Percentiles rank a stretch among this genome's conserved stretches.
phyloP scores from a whole-genome alignment of 495 filamentous ascomycete species.

The Lichina pygmaea region DNA sequence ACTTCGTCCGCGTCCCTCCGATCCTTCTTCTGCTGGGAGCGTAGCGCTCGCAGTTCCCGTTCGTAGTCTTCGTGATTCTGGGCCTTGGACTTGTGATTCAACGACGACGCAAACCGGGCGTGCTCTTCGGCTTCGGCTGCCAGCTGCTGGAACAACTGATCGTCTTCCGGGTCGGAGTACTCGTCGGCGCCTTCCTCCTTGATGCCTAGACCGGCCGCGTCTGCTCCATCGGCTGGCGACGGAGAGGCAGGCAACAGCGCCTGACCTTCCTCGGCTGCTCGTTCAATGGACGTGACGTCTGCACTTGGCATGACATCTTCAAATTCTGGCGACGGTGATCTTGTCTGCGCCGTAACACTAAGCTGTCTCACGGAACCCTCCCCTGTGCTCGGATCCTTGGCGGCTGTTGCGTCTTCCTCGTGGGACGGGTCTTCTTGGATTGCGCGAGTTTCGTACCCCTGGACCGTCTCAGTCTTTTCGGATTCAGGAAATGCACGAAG shows the following conservation, averaged over 20 bases:
- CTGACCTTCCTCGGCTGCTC: too few species aligned
- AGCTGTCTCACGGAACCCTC: too few species aligned
- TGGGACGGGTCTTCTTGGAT: too few species aligned
- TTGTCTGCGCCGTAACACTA: not conserved
- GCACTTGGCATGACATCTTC: constrained; percentile 18
- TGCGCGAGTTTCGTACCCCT: too few species aligned
- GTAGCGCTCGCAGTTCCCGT: constrained; percentile 57
- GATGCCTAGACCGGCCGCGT: not conserved
- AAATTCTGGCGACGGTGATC: constrained; percentile 25
- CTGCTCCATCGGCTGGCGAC: too few species aligned
- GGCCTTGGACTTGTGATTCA: constrained; percentile 28
- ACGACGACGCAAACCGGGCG: constrained; percentile 60
- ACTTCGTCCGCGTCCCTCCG: constrained; percentile 89
- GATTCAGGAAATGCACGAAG: too few species aligned
- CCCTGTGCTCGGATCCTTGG: too few species aligned
- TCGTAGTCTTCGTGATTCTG: constrained; percentile 60
- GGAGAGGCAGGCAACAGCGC: too few species aligned
- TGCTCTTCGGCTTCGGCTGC: constrained; percentile 80
- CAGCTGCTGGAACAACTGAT: constrained; percentile 60
- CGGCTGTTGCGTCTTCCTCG: too few species aligned
- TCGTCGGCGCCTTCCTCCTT: constrained; percentile 15
- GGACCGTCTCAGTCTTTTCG: too few species aligned
- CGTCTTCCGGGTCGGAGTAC: constrained; percentile 74
- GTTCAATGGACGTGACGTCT: not conserved
- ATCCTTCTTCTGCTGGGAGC: constrained; percentile 85